Evolutionary conservation across 1,284 basidiomycete genomes (phyloP).

Genomic region (Chondrostereum purpureum): DNA sequence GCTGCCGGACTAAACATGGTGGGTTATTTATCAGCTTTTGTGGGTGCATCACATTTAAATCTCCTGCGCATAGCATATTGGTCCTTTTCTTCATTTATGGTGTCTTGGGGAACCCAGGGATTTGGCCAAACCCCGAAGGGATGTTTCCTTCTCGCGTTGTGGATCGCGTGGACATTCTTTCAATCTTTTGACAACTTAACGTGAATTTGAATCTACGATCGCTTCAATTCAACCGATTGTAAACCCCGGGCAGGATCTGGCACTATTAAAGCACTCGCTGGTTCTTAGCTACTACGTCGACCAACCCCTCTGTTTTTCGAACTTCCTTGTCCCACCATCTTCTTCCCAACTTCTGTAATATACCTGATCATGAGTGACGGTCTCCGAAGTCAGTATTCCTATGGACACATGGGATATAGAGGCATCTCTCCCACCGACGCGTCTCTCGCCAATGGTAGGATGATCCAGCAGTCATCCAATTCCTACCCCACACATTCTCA

Average conservation of each 20-base stretch:
- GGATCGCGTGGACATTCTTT: slow-evolving; percentile 13
- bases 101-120: slow-evolving; percentile 10
- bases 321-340: slow-evolving; percentile 24
- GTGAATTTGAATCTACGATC: slow-evolving; percentile 10
- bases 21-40: too few relatives aligned
- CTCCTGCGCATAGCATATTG: too few relatives aligned
- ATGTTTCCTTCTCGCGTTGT: slow-evolving; percentile 8
- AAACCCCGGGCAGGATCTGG: slow-evolving; percentile 21
- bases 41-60: too few relatives aligned
- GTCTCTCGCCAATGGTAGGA: too few relatives aligned
- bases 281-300: slow-evolving; percentile 18
- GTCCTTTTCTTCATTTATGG: too few relatives aligned
- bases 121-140: slow-evolving; percentile 5
- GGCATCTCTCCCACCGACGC: background rate
- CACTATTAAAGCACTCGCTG: slow-evolving; percentile 37
- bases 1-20: too few relatives aligned
- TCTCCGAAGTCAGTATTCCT: slow-evolving; percentile 30
- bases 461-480: too few relatives aligned
- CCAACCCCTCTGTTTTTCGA: slow-evolving; percentile 17
- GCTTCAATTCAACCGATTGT: too few relatives aligned
- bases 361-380: slow-evolving; percentile 27
- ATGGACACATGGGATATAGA: slow-evolving; percentile 21
- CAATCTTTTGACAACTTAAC: slow-evolving; percentile 17
- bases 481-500: too few relatives aligned
- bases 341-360: slow-evolving; percentile 14